These are phyloP conservation scores for Pleurotus ostreatus DNA, from an alignment of 768 basidiomycete species.

Conservation along the genomic window DNA sequence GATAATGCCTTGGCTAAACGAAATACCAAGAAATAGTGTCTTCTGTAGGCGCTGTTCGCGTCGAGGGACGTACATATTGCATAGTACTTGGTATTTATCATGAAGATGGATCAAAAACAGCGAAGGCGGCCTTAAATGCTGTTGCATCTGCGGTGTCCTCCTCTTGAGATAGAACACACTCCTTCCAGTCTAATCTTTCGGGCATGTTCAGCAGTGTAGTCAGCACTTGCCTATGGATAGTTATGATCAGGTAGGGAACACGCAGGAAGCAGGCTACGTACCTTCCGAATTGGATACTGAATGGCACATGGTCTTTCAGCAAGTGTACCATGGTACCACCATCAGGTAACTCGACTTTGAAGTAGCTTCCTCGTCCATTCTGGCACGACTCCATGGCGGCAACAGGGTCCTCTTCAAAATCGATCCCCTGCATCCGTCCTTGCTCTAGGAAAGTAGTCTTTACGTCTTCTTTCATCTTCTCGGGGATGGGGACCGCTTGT, in stretches of 20 bases:
- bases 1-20: conserved; percentile 48
- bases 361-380: conserved; percentile 70
- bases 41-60: too few species aligned
- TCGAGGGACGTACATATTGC: too few species aligned
- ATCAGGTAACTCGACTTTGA: conserved; percentile 86
- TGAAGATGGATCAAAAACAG: conserved; percentile 57
- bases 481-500: conserved; percentile 78
- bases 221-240: conserved; percentile 64
- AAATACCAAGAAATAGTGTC: conserved; percentile 53
- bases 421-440: conserved; percentile 61
- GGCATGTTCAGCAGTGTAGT: conserved; percentile 72
- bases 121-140: conserved; percentile 82
- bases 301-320: conserved; percentile 72
- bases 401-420: conserved; percentile 72
- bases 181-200: conserved; percentile 89
- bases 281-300: conserved; percentile 94
- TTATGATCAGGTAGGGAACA: background rate
- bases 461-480: conserved; percentile 55
- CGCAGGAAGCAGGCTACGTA: conserved; percentile 29
- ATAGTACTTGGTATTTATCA: background rate
- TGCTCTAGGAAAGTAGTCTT: conserved; percentile 71
- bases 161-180: conserved; percentile 75
- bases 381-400: conserved; percentile 51
- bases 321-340: conserved; percentile 85
- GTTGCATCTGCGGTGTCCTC: conserved; percentile 83